These are phyloP conservation scores for Sordaria brevicollis DNA, from an alignment of 495 filamentous ascomycete genomes.

Conservation along the genomic window DNA sequence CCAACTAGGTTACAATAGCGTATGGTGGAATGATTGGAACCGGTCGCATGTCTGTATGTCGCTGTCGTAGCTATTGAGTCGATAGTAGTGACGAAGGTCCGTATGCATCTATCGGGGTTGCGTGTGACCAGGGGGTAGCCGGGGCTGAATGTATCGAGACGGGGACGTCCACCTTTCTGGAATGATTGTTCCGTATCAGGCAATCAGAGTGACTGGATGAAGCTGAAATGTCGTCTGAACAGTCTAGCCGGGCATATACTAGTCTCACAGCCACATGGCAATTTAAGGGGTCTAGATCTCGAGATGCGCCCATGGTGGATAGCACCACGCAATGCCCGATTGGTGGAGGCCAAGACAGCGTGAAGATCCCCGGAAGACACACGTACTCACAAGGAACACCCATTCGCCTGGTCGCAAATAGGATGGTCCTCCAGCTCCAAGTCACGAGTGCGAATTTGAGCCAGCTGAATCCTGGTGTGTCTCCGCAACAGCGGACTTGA, in stretches of 20 bases:
- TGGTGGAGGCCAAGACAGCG: neutral
- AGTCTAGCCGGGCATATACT: neutral
- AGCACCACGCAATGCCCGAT: neutral
- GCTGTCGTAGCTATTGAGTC: neutral
- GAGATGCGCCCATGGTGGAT: neutral
- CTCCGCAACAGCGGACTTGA: neutral
- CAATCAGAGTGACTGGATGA: neutral
- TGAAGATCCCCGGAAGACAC: neutral
- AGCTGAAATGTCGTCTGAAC: neutral
- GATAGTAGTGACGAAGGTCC: neutral
- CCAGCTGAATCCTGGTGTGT: neutral
- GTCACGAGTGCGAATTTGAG: neutral
- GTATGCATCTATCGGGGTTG: neutral
- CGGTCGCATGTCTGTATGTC: neutral
- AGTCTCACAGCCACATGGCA: neutral
- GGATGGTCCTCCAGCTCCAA: too few species aligned
- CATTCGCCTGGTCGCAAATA: too few species aligned
- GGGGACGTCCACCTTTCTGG: neutral
- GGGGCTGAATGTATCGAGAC: constrained; percentile 9
- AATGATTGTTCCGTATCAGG: neutral
- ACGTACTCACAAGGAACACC: too few species aligned
- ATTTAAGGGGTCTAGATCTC: neutral
- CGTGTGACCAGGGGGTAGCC: neutral
- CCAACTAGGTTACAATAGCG: neutral
- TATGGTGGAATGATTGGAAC: neutral